Percentiles rank a stretch among this genome's conserved stretches.
Evolutionary conservation across 2,329 filamentous ascomycete genomes (phyloP).

Genomic region (Parafenestella ontariensis): DNA sequence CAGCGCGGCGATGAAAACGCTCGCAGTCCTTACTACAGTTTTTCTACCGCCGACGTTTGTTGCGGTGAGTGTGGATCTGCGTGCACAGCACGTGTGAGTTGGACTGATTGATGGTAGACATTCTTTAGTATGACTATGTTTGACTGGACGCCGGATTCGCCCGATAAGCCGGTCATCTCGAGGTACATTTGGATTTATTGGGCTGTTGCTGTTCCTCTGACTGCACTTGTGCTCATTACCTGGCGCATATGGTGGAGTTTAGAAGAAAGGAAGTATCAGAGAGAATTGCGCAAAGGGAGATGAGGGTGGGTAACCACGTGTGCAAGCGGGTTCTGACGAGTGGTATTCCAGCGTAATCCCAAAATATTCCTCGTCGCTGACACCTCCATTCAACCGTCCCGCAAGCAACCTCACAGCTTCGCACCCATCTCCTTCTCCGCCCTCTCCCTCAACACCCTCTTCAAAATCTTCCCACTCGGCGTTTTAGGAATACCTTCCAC

Average conservation of each 20-base stretch:
- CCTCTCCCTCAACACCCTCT: background rate
- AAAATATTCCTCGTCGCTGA: too few species aligned
- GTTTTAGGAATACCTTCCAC: background rate
- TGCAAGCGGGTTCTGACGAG: too few species aligned
- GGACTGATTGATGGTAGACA: background rate
- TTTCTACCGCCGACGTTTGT: slow-evolving; percentile 54
- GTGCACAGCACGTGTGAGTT: background rate
- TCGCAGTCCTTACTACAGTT: slow-evolving; percentile 50
- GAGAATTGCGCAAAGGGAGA: background rate
- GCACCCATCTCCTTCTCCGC: background rate
- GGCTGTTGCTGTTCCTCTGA: slow-evolving; percentile 14
- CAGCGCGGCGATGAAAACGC: slow-evolving; percentile 49
- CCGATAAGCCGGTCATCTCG: background rate
- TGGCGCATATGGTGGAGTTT: slow-evolving; percentile 10
- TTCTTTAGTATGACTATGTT: slow-evolving; percentile 19
- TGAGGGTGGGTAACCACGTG: too few species aligned
- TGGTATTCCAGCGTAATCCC: too few species aligned
- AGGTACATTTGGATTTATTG: slow-evolving; percentile 21
- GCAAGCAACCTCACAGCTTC: background rate
- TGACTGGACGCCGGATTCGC: slow-evolving; percentile 4
- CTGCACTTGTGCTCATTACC: slow-evolving; percentile 1
- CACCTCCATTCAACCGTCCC: too few species aligned
- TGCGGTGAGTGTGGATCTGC: slow-evolving; percentile 25
- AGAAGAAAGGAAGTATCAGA: slow-evolving; percentile 3
- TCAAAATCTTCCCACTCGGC: background rate